A percentile compares a stretch with the other conserved stretches of the same genome.
Conservation (phyloP, 2,329 filamentous ascomycete genomes). For the Fusarium sp. region DNA sequence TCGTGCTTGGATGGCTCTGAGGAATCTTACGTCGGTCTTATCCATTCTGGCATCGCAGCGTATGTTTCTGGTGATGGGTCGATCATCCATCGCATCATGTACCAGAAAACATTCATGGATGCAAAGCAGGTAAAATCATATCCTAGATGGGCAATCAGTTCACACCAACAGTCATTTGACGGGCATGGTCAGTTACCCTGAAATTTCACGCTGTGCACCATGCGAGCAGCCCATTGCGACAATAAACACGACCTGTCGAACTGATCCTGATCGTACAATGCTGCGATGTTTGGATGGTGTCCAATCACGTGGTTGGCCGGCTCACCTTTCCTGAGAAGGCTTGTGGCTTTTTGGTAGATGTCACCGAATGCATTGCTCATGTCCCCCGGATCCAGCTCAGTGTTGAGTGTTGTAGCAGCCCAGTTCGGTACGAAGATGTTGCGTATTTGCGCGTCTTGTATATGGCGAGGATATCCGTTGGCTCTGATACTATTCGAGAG, state of each 20-base stretch:
- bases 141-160: background rate
- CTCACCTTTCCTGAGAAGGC: background rate
- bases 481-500: background rate
- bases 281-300: background rate
- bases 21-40: background rate
- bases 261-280: background rate
- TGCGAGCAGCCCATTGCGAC: slow-evolving; percentile 20
- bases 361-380: background rate
- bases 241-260: slow-evolving; percentile 17
- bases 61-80: slow-evolving; percentile 9
- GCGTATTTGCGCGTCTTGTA: slow-evolving; percentile 5
- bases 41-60: slow-evolving; percentile 18
- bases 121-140: slow-evolving; percentile 24
- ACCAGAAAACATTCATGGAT: slow-evolving; percentile 15
- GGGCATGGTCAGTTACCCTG: background rate
- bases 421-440: background rate
- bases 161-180: accelerated
- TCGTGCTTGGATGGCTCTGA: accelerated
- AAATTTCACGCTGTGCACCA: slow-evolving; percentile 17
- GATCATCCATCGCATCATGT: slow-evolving; percentile 25
- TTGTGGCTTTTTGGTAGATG: background rate
- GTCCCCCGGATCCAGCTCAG: background rate
- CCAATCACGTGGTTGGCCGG: accelerated
- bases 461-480: background rate
- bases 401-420: slow-evolving; percentile 10